Percentiles rank a stretch among this genome's conserved stretches.
Evolutionary conservation across 2,329 filamentous ascomycete genomes (phyloP).

Genomic region (Monosporascus sp.): DNA sequence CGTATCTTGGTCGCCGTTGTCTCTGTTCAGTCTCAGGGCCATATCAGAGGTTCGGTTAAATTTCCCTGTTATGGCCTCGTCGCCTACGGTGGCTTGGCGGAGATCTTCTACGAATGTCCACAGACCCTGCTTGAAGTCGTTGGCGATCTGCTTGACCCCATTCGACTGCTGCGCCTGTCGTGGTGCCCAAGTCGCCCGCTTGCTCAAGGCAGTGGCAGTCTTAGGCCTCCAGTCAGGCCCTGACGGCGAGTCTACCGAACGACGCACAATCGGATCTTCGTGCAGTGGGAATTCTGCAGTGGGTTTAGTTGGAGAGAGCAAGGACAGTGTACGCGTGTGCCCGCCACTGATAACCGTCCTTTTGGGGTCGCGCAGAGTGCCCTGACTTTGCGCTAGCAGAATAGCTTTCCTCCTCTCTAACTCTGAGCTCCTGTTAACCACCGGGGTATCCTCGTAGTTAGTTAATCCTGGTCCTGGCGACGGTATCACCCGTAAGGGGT

Average conservation of each 20-base stretch:
- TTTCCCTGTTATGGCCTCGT: constrained; percentile 71
- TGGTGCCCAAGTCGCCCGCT: constrained; percentile 57
- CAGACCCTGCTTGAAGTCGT: constrained; percentile 82
- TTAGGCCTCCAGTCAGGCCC: constrained; percentile 30
- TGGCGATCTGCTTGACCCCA: constrained; percentile 71
- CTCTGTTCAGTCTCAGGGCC: constrained; percentile 18
- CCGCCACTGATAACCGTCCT: constrained; percentile 65
- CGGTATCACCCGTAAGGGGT: constrained; percentile 46
- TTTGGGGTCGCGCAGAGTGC: constrained; percentile 34
- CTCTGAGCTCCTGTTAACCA: constrained; percentile 48
- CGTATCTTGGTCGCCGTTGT: constrained; percentile 38
- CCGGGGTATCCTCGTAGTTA: constrained; percentile 34
- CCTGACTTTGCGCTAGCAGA: constrained; percentile 44
- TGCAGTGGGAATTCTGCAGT: constrained; percentile 37
- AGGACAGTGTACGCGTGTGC: constrained; percentile 63
- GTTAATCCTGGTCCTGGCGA: constrained; percentile 13
- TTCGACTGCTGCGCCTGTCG: constrained; percentile 39
- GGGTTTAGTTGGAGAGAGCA: constrained; percentile 66
- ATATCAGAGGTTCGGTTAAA: constrained; percentile 30
- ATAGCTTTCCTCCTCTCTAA: constrained; percentile 69
- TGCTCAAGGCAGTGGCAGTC: constrained; percentile 35
- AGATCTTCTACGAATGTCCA: constrained; percentile 96
- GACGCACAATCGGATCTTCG: constrained; percentile 42
- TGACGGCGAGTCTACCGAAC: constrained; percentile 27
- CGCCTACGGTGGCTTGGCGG: constrained; percentile 89